Base-by-base conservation (phyloP, 768 basidiomycete genomes). In the Naganishia kalamii region DNA sequence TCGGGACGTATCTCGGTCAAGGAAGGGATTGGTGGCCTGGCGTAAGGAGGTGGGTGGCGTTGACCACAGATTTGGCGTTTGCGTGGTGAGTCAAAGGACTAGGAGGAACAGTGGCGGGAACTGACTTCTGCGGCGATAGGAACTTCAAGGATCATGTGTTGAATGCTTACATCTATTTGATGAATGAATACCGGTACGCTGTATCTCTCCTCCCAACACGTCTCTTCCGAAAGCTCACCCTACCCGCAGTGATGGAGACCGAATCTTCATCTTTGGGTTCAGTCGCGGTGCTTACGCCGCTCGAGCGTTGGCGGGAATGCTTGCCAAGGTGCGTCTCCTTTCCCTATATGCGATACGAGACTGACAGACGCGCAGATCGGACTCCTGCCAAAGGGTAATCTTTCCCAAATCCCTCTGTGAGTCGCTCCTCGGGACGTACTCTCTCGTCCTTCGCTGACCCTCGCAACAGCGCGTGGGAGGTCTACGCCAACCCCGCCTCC, bases 181-280 rank as follows among this genome's bases (percentile, higher is more conserved):
- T 73, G 72, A 67, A 73, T 50, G 46, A 59, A 21, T 71, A 71
- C 63, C 65, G 65, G 41, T 65, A 17, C 37, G 57, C 51, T 7
- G 47, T n/a, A n/a, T n/a, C n/a, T n/a, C n/a, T n/a, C n/a, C n/a
- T n/a, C n/a, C n/a, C n/a, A n/a, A n/a, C n/a, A n/a, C n/a, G n/a
- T n/a, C n/a, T n/a, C n/a, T n/a, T n/a, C n/a, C n/a, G n/a, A n/a
- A 15, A 25, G 27, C 40, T 60, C 23, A 37, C 8, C 33, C 21
- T 48, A 33, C 3, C 10, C 41, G 12, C 48, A 64, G 67, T 15
- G 63, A 78, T 0, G 86, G 85, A 0, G 88, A 90, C 75, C 86
- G 84, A 67, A 87, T 91, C 4, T 89, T 83, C 72, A 80, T 91
- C 4, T 90, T 90, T 85, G 88, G 90, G 0, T 92, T 91, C 72